Base-by-base conservation (phyloP, 2,329 filamentous ascomycete genomes). In the Hawksworthiomyces lignivorus region DNA sequence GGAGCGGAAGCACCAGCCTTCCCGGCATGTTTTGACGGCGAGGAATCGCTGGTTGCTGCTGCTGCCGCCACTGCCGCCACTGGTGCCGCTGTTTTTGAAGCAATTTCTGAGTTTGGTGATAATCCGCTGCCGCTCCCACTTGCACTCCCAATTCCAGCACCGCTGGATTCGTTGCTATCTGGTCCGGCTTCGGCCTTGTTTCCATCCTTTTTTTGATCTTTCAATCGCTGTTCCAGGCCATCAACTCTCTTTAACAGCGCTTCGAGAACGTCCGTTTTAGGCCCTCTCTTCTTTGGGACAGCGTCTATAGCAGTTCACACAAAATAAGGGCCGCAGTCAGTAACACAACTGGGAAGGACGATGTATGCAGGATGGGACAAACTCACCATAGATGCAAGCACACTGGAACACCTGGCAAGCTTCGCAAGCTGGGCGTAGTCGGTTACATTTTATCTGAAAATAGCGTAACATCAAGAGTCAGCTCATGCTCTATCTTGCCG, bases 401-500 rank as follows among this genome's bases (percentile, higher is more conserved):
- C 85, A 90, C 56, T 90, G 85, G 55, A 94, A 94, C 43, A 92
- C 82, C 61, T 87, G 85, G 56, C 87, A 94, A 43, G 87, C 87
- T 61, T 94, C 87, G 56, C 87, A 94, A 34, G 84, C 83, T 27
- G 87, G 87, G 36, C 85, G 79, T 50, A 89, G 68, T 43, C 87
- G 78, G 62, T 92, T 94, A 68, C 87, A 94, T 68, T 94, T 94
- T 66, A 94, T 94, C 87, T 94, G 55, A 48, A 26, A 27, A 32
- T 14, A 47, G 41, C n/a, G n/a, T n/a, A n/a, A n/a, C n/a, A n/a
- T n/a, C n/a, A n/a, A n/a, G n/a, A n/a, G n/a, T n/a, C n/a, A n/a
- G n/a, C n/a, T n/a, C n/a, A n/a, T n/a, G n/a, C n/a, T n/a, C n/a
- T n/a, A n/a, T n/a, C n/a, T n/a, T n/a, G n/a, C n/a, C n/a, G n/a